phyloP scores from a whole-genome alignment of 2,329 filamentous ascomycete genomes.

The Fusarium poae region DNA sequence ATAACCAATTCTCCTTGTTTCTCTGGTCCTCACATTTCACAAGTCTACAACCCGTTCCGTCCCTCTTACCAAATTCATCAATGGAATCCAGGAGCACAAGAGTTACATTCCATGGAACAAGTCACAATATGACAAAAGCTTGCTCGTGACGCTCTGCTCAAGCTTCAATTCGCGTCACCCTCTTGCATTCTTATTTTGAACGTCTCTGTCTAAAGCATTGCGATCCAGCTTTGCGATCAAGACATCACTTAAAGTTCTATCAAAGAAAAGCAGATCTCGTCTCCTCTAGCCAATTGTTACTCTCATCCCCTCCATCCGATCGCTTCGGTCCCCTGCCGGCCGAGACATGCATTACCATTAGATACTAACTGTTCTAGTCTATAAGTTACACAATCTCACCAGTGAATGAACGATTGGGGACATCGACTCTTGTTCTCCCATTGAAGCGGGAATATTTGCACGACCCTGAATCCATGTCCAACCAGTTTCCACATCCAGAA shows the following conservation, averaged over 20 bases:
- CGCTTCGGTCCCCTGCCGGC: slow-evolving; percentile 42
- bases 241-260: not conserved
- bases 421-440: slow-evolving; percentile 14
- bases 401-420: slow-evolving; percentile 5
- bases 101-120: slow-evolving; percentile 1
- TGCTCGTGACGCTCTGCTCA: slow-evolving; percentile 8
- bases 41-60: slow-evolving; percentile 8
- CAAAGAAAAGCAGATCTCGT: slow-evolving; percentile 31
- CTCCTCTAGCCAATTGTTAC: slow-evolving; percentile 41
- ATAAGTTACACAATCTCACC: slow-evolving; percentile 19
- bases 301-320: slow-evolving; percentile 13
- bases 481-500: slow-evolving; percentile 16
- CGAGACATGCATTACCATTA: slow-evolving; percentile 42
- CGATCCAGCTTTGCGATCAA: not conserved
- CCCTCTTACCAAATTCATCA: slow-evolving; percentile 16
- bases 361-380: slow-evolving; percentile 13
- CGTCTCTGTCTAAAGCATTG: not conserved
- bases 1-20: not conserved
- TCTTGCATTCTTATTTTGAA: not conserved
- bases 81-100: not conserved
- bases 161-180: slow-evolving; percentile 6
- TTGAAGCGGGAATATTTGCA: slow-evolving; percentile 13
- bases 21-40: slow-evolving; percentile 28
- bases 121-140: not conserved
- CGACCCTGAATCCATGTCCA: slow-evolving; percentile 10